These are phyloP conservation scores for Pythium myriotylum DNA, from an alignment of 352 stramenopile species.

Conservation along the genomic window DNA sequence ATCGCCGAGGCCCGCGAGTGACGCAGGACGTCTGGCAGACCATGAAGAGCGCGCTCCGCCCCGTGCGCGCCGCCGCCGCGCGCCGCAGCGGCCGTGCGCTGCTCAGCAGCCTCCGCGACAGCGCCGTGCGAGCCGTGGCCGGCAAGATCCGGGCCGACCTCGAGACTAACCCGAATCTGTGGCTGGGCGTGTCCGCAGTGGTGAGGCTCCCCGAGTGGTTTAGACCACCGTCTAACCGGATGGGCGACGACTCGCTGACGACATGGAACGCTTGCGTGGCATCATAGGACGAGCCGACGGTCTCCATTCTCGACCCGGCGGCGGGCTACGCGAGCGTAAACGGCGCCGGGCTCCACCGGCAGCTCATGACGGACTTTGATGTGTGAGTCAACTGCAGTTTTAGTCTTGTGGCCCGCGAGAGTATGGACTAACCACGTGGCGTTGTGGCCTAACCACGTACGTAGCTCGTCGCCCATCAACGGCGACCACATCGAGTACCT, in stretches of 20 bases:
- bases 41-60: constrained; percentile 42
- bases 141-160: constrained; percentile 65
- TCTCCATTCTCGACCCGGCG: constrained; percentile 81
- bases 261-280: too few relatives aligned
- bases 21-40: constrained; percentile 17
- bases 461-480: constrained; percentile 23
- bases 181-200: constrained; percentile 76
- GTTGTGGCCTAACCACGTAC: constrained; percentile 12
- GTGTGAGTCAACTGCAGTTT: constrained; percentile 25
- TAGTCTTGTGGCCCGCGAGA: not conserved
- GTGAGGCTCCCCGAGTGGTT: constrained; percentile 49
- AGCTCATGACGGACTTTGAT: constrained; percentile 50
- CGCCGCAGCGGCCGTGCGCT: constrained; percentile 24
- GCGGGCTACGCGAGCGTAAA: constrained; percentile 55
- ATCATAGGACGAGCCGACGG: constrained; percentile 71
- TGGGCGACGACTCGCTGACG: too few relatives aligned
- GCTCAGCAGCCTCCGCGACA: constrained; percentile 64
- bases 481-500: constrained; percentile 52
- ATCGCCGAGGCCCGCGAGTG: constrained; percentile 14
- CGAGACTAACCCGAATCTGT: constrained; percentile 83
- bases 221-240: not conserved
- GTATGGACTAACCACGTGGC: constrained; percentile 7
- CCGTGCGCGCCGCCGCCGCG: constrained; percentile 21
- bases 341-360: constrained; percentile 32
- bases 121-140: constrained; percentile 58